These are phyloP conservation scores for Galium porrigens DNA, from an alignment of 305 asterid species.

Conservation along the genomic window DNA sequence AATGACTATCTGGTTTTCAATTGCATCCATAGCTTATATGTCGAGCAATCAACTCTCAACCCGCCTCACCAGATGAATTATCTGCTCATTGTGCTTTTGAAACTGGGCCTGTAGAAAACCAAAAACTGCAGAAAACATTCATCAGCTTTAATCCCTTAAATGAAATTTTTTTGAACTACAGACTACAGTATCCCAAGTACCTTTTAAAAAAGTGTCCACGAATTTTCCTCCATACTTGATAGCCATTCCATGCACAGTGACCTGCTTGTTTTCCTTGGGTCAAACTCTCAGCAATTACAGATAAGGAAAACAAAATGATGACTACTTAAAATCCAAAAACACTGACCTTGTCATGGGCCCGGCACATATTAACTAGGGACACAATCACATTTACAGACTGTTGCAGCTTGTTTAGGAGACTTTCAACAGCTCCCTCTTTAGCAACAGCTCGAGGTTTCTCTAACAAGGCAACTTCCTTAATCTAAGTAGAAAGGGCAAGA, in stretches of 20 bases:
- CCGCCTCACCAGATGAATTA: constrained; percentile 55
- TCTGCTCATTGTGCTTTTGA: constrained; percentile 46
- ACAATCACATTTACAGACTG: constrained; percentile 62
- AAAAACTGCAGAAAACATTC: constrained; percentile 38
- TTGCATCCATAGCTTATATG: constrained; percentile 1
- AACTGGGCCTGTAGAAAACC: constrained; percentile 55
- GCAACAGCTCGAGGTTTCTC: constrained; percentile 45
- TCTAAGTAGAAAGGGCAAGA: constrained; percentile 27
- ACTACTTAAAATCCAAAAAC: constrained; percentile 11
- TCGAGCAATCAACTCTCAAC: constrained; percentile 13
- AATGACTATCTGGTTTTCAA: constrained; percentile 18
- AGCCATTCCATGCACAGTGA: constrained; percentile 60
- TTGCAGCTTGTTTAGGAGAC: constrained; percentile 43
- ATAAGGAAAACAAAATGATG: constrained; percentile 9
- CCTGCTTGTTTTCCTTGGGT: constrained; percentile 29
- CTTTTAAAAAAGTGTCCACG: constrained; percentile 69
- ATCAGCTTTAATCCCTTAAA: constrained; percentile 16
- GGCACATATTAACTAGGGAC: constrained; percentile 56
- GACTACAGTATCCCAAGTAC: constrained; percentile 24
- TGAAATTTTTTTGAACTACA: neutral
- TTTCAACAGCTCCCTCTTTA: constrained; percentile 32
- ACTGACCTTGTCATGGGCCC: constrained; percentile 50
- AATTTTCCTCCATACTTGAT: constrained; percentile 83
- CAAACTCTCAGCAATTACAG: constrained; percentile 14
- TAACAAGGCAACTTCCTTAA: constrained; percentile 41